Evolutionary conservation across 1,139 yeast species (phyloP).

Genomic region (Candida glucosophila): DNA sequence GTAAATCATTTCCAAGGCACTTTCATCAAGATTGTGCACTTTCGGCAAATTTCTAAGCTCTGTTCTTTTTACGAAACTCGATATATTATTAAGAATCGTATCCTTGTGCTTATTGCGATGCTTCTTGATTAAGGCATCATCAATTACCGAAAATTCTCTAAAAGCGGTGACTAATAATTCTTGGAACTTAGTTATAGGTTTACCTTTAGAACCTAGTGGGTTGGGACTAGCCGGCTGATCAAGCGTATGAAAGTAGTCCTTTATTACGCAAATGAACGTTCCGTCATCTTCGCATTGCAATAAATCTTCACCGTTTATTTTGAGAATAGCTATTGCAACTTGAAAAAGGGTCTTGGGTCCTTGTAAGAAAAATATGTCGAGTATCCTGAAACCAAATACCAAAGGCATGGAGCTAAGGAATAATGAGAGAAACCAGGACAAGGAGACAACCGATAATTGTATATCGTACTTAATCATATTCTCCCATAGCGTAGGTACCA

Average conservation of each 20-base stretch:
- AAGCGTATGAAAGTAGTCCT: constrained; percentile 69
- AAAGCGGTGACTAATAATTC: constrained; percentile 86
- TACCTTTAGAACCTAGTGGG: constrained; percentile 54
- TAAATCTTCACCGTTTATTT: constrained; percentile 79
- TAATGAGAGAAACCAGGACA: constrained; percentile 93
- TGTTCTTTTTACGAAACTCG: constrained; percentile 83
- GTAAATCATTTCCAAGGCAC: constrained; percentile 62
- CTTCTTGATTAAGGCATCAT: constrained; percentile 63
- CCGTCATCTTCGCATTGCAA: constrained; percentile 87
- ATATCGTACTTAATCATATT: constrained; percentile 76
- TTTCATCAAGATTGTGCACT: constrained; percentile 49
- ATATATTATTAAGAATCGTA: constrained; percentile 76
- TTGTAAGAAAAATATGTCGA: constrained; percentile 85
- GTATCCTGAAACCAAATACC: constrained; percentile 83
- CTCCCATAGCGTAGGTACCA: constrained; percentile 83
- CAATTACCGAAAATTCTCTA: constrained; percentile 75
- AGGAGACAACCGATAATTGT: constrained; percentile 86
- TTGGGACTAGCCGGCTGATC: constrained; percentile 78
- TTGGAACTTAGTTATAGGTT: constrained; percentile 76
- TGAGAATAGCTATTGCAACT: constrained; percentile 81
- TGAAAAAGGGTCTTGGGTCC: constrained; percentile 90
- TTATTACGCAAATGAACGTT: constrained; percentile 74
- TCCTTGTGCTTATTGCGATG: constrained; percentile 68
- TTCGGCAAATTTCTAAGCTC: constrained; percentile 81
- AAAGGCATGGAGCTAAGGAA: constrained; percentile 92